A percentile compares a stretch with the other conserved stretches of the same genome.
Conservation (phyloP, 164 flowering plant genomes). For the Vitis riparia region DNA sequence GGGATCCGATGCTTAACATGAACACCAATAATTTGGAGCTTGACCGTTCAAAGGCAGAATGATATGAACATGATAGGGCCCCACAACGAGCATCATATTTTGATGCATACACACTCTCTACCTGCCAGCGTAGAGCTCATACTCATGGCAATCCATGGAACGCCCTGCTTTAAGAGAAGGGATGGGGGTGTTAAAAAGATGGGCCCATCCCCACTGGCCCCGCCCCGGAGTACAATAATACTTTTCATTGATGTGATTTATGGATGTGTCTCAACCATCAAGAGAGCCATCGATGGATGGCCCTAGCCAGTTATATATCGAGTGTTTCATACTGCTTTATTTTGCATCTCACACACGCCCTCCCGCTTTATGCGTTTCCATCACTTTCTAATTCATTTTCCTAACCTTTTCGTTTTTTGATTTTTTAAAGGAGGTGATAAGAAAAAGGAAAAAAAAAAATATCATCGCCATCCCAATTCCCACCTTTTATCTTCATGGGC, state of each 20-base stretch:
- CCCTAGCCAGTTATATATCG: neutral
- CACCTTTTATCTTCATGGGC: no score
- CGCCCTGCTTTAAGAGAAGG: no score
- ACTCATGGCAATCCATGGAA: neutral
- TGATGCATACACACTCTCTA: constrained; percentile 1
- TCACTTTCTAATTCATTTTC: no score
- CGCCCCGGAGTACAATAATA: constrained; percentile 13
- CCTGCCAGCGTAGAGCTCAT: constrained; percentile 4
- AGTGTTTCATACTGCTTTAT: neutral
- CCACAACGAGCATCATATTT: constrained; percentile 9
- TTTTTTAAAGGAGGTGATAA: no score
- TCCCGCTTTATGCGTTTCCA: no score
- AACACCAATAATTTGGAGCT: constrained; percentile 37
- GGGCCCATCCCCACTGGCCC: neutral
- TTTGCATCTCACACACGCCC: neutral
- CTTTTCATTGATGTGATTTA: constrained; percentile 28
- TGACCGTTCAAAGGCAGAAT: constrained; percentile 54
- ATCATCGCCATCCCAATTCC: no score
- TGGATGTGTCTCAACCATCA: constrained; percentile 9
- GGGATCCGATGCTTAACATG: constrained; percentile 31
- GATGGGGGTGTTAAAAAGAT: constrained; percentile 2
- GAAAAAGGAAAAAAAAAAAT: no score
- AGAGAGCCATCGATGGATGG: neutral
- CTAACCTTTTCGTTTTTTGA: no score
- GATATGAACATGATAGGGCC: constrained; percentile 14